Evolutionary conservation across 225 moss, liverwort and hornwort genomes (phyloP), one percentile per base, ranked within the genome.

Genomic region (Bryoerythrophyllum caledonicum): DNA sequence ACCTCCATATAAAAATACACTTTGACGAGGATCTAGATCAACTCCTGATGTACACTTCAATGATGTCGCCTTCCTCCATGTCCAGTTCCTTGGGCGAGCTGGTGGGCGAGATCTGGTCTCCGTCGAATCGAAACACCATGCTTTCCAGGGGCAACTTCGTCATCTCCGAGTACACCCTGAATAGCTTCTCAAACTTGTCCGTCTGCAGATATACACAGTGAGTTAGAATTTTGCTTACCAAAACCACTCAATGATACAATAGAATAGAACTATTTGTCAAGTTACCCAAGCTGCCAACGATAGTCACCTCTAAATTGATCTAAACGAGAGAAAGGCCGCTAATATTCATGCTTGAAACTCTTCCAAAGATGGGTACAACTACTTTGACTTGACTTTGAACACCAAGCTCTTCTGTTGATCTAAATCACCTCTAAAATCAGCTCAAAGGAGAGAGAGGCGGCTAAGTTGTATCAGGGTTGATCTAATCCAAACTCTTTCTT

Each of bases 151-250:
- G 56, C 26, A 81, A 63, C 54, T 78, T 63, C 6, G 32, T 72
- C 66, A 81, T 10, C 24, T 89, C 79, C 19, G 84, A 84, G 17
- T 83, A 93, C 26, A 79, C 73, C n/a, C 53, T 51, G 58, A 95
- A 93, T 15, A 91, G 79, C 75, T 77, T 91, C 53, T 91, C 80
- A 37, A 95, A 88, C 48, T 77, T 90, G 67, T 95, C 91, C 37
- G 80, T 88, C 91, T 94, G 80, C 23, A 64, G 37, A 68, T 52
- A 48, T 17, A 5, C 54, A 74, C 65, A 79, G n/a, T 59, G 43
- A 75, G 38, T 67, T 15, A 60, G 12, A 17, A 5, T n/a, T 63
- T 43, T 25, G 9, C 24, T 34, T 10, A 55, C 7, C 1, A 63
- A 48, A 21, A 48, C 59, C 44, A 34, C 38, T 56, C 40, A 19